A percentile compares a stretch with the other conserved stretches of the same genome.
phyloP scores from a whole-genome alignment of 176 grass and related monocot species.

The Ensete glaucum region DNA sequence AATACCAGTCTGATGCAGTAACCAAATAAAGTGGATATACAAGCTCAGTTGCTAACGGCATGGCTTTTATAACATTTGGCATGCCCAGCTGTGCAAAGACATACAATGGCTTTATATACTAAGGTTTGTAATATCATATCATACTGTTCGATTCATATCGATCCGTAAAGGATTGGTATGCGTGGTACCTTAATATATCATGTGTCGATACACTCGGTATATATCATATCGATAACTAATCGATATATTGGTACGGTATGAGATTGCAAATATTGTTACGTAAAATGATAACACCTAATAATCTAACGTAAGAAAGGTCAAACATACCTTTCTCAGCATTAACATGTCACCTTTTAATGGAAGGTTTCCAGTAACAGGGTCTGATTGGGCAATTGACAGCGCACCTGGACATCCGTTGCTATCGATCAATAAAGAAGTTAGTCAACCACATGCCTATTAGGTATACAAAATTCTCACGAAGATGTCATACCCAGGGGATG shows the following conservation, averaged over 20 bases:
- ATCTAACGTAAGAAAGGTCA: background rate
- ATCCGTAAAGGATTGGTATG: no score
- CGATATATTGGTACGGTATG: no score
- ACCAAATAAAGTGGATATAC: conserved; percentile 80
- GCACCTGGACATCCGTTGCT: conserved; percentile 64
- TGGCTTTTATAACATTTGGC: conserved; percentile 73
- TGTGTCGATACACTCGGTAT: no score
- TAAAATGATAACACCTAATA: background rate
- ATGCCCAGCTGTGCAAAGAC: conserved; percentile 62
- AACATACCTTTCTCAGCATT: conserved; percentile 62
- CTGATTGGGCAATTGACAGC: conserved; percentile 66
- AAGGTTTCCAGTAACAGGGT: conserved; percentile 69
- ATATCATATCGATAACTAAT: no score
- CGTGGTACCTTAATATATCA: no score
- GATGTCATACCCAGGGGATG: conserved; percentile 55
- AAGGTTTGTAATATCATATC: no score
- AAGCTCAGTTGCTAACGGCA: conserved; percentile 64
- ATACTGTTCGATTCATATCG: no score
- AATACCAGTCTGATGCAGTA: conserved; percentile 73
- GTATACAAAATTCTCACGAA: conserved; percentile 1
- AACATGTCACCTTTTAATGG: conserved; percentile 62
- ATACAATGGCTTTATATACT: background rate
- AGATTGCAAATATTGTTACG: no score
- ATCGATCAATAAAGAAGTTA: conserved; percentile 18
- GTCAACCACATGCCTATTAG: conserved; percentile 2